Conservation (phyloP, 208 protist genomes). For the Crithidia bombi region DNA sequence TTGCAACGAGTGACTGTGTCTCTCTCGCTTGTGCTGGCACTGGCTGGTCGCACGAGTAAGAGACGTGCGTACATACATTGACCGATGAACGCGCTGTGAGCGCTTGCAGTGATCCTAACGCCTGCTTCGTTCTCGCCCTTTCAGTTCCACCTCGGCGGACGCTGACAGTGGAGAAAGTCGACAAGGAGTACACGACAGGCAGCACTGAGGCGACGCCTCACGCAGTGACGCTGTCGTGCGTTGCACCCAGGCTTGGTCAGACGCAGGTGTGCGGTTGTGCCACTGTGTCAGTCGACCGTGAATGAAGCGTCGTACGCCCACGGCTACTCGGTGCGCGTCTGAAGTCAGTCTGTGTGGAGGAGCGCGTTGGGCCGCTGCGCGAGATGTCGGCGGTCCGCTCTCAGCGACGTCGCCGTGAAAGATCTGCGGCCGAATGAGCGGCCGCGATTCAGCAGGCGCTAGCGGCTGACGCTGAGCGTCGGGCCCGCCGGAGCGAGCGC, state of each 20-base stretch:
- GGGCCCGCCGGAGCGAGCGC: conserved; percentile 54
- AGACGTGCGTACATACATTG: conserved; percentile 91
- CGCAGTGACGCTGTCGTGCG: conserved; percentile 18
- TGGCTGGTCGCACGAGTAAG: conserved; percentile 92
- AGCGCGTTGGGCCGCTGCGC: conserved; percentile 76
- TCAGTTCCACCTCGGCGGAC: conserved; percentile 21
- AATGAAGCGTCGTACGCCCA: conserved; percentile 55
- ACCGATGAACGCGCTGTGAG: conserved; percentile 66
- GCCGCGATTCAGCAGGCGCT: conserved; percentile 80
- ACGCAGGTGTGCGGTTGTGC: no score
- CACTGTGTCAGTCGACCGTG: conserved; percentile 39
- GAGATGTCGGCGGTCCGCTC: conserved; percentile 53
- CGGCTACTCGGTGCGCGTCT: conserved; percentile 83
- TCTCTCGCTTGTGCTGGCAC: no score
- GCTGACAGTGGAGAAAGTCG: neutral
- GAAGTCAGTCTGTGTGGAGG: conserved; percentile 76
- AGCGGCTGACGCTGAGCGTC: conserved; percentile 82
- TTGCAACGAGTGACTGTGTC: no score
- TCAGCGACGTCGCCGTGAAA: conserved; percentile 49
- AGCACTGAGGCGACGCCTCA: neutral
- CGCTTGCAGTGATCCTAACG: conserved; percentile 67
- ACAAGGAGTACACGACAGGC: conserved; percentile 4
- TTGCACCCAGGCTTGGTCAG: no score
- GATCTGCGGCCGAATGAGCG: conserved; percentile 69
- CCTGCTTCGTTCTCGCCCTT: conserved; percentile 61